Conservation (phyloP, 805 yeast species). For the Cephaloascus albidus region DNA sequence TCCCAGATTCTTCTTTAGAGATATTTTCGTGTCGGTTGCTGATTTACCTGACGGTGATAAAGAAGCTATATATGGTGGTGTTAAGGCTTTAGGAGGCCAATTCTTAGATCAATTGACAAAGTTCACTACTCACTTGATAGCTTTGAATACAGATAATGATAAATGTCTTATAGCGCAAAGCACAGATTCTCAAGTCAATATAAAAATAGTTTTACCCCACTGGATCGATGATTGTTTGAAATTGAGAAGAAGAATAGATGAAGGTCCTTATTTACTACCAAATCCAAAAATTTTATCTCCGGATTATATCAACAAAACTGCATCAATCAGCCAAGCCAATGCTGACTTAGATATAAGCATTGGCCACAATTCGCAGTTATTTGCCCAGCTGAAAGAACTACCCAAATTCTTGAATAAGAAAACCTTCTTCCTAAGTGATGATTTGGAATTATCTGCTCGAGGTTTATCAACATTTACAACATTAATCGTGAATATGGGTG, state of each 20-base stretch:
- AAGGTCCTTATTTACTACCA: slow-evolving; percentile 41
- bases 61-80: slow-evolving; percentile 61
- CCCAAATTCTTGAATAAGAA: slow-evolving; percentile 30
- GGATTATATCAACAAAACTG: not conserved
- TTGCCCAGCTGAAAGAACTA: not conserved
- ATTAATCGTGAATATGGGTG: slow-evolving; percentile 47
- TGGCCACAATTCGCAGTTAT: not conserved
- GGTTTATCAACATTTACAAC: slow-evolving; percentile 26
- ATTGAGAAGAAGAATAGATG: slow-evolving; percentile 39
- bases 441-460: slow-evolving; percentile 42
- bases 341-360: not conserved
- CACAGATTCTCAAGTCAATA: slow-evolving; percentile 24
- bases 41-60: slow-evolving; percentile 50
- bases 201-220: slow-evolving; percentile 60
- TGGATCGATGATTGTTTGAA: slow-evolving; percentile 74
- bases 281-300: slow-evolving; percentile 7
- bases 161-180: slow-evolving; percentile 48
- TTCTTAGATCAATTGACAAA: slow-evolving; percentile 52
- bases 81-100: slow-evolving; percentile 71
- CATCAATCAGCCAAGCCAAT: not conserved
- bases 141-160: slow-evolving; percentile 43
- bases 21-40: slow-evolving; percentile 48
- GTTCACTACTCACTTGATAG: slow-evolving; percentile 72
- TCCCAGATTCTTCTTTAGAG: slow-evolving; percentile 53
- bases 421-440: slow-evolving; percentile 41